Base-by-base conservation (phyloP, 257 asterid species). In the Galeopsis tetrahit region DNA sequence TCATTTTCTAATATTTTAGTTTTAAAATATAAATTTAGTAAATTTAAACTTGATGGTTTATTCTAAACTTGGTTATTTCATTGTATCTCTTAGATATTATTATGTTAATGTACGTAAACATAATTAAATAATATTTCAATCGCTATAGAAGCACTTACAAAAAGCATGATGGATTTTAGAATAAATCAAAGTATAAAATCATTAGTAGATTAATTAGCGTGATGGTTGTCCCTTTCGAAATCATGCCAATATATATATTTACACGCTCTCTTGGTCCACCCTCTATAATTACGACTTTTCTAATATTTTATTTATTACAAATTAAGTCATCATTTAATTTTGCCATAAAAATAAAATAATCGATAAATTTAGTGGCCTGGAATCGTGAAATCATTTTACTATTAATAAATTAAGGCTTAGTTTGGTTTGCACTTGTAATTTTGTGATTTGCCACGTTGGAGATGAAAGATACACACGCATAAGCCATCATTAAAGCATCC, bases 141-240 rank as follows among this genome's bases (percentile, higher is more conserved):
- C 6, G 6, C 4, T 36, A 36, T 38, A 38, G 8, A 6, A 38
- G 28, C 28, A 21, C 28, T 8, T 38, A 38, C 43, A 5, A 38
- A 38, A 0, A 49, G 61, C 6, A 5, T 31, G 31, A 69, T 10
- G 10, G 0, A 56, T 56, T 69, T 3, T 5, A 15, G 6, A 21
- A 10, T 11, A 2, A 46, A 46, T 17, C 1, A 56, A 55, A 17
- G 28, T 10, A 11, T 38, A 40, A 17, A 52, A 9, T 15, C 35
- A 58, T 43, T 44, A 21, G 28, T 21, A 21, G 51, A 31, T 70
- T 32, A 59, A 21, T 21, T 21, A 59, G 9, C 60, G 42, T 68
- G 63, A 63, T 72, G 77, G 74, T 3, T 21, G 78, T 78, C 75
- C 32, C 68, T 78, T 78, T 78, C 64, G 33, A 13, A 68, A 51